A percentile compares a stretch with the other conserved stretches of the same genome.
Conservation (phyloP, 2,329 filamentous ascomycete genomes). For the Aureobasidium lini region DNA sequence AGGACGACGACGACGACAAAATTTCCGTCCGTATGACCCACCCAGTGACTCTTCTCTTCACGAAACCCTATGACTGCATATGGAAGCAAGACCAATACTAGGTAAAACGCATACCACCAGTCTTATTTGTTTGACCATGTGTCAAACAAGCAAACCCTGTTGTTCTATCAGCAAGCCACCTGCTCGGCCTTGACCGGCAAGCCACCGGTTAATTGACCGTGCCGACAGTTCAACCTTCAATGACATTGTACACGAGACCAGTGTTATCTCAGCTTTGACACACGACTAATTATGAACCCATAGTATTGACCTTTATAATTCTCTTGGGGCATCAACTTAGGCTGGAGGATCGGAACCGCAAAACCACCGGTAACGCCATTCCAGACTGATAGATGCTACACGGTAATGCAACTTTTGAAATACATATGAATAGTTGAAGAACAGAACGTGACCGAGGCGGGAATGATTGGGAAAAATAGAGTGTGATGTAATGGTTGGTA, state of each 20-base stretch:
- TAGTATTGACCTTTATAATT: background rate
- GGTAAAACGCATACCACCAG: background rate
- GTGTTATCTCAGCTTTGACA: background rate
- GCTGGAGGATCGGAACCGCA: background rate
- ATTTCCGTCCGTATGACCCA: background rate
- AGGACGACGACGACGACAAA: background rate
- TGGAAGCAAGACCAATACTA: background rate
- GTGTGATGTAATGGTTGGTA: background rate
- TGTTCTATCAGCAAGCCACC: background rate
- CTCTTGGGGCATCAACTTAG: background rate
- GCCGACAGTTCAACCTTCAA: background rate
- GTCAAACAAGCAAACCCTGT: conserved; percentile 12
- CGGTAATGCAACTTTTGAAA: too few species aligned
- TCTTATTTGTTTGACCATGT: conserved; percentile 9
- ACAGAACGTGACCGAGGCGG: too few species aligned
- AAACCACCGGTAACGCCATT: background rate
- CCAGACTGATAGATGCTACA: background rate
- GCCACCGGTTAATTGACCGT: background rate
- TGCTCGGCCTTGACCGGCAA: background rate
- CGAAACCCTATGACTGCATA: background rate
- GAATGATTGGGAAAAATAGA: background rate
- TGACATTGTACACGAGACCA: background rate
- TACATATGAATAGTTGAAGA: too few species aligned
- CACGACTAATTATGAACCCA: background rate
- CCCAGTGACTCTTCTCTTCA: background rate